phyloP scores from a whole-genome alignment of 495 filamentous ascomycete species.

The Xylaria flabelliformis region DNA sequence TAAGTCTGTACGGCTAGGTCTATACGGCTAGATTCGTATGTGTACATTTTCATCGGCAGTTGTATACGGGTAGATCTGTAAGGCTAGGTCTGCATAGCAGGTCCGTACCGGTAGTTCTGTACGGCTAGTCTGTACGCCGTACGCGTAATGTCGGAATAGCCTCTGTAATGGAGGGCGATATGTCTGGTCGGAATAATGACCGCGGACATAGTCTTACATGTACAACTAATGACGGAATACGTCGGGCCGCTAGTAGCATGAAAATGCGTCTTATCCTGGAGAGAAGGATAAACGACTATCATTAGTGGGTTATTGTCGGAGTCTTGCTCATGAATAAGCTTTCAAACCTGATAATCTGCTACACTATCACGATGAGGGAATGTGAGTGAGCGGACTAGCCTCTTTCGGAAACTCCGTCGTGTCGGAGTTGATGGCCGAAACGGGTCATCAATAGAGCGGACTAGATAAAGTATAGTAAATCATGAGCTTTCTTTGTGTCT shows the following conservation, averaged over 20 bases:
- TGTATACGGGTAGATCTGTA: no score
- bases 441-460: neutral
- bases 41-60: no score
- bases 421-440: constrained; percentile 6
- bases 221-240: neutral
- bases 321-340: neutral
- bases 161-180: neutral
- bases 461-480: constrained; percentile 2
- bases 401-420: neutral
- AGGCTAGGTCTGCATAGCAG: no score
- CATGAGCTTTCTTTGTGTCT: neutral
- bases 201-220: neutral
- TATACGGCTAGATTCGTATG: no score
- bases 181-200: constrained; percentile 17
- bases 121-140: no score
- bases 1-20: no score
- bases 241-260: neutral
- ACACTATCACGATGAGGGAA: neutral
- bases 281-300: neutral
- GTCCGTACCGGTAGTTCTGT: no score
- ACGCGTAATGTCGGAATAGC: neutral
- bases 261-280: neutral
- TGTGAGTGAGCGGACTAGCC: constrained; percentile 10
- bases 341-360: neutral
- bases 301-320: neutral